These are phyloP conservation scores for Aureobasidium lini DNA, from an alignment of 2,329 filamentous ascomycete species.

Conservation along the genomic window DNA sequence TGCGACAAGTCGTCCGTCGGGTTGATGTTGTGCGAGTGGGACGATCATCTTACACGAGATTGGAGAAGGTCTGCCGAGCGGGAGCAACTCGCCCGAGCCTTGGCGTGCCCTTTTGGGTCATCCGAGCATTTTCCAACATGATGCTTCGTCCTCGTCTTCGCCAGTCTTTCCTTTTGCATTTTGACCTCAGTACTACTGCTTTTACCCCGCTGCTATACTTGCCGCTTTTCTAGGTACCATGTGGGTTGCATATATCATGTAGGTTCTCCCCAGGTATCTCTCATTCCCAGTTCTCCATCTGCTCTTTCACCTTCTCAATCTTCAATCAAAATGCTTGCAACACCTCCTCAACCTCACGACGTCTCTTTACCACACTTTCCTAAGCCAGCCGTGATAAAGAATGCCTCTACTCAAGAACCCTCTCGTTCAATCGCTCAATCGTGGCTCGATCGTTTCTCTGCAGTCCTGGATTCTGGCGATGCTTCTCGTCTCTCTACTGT, in stretches of 20 bases:
- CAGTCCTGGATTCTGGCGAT: slow-evolving; percentile 21
- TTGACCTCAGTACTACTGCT: not conserved
- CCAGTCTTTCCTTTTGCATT: not conserved
- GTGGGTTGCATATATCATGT: not conserved
- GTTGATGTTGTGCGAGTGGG: slow-evolving; percentile 3
- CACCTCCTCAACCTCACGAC: not conserved
- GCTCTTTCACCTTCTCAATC: not conserved
- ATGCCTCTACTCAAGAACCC: not conserved
- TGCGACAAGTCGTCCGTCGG: not conserved
- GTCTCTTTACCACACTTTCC: not conserved
- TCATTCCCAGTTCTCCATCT: not conserved
- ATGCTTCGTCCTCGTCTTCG: not conserved
- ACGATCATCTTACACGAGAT: too few species aligned
- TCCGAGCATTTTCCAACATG: not conserved
- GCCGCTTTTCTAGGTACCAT: not conserved
- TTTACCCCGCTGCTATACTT: slow-evolving; percentile 3
- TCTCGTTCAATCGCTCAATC: slow-evolving; percentile 22
- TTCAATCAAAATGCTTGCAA: slow-evolving; percentile 6
- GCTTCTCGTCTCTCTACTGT: slow-evolving; percentile 22
- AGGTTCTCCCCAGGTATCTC: not conserved
- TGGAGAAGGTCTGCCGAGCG: not conserved
- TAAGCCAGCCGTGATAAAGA: not conserved
- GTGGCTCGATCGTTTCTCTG: slow-evolving; percentile 25
- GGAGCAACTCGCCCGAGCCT: not conserved
- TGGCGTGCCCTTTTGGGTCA: slow-evolving; percentile 1